A percentile compares a stretch with the other conserved stretches of the same genome.
Evolutionary conservation across 176 grass and related monocot genomes (phyloP).

Genomic region (Musa schizocarpa): DNA sequence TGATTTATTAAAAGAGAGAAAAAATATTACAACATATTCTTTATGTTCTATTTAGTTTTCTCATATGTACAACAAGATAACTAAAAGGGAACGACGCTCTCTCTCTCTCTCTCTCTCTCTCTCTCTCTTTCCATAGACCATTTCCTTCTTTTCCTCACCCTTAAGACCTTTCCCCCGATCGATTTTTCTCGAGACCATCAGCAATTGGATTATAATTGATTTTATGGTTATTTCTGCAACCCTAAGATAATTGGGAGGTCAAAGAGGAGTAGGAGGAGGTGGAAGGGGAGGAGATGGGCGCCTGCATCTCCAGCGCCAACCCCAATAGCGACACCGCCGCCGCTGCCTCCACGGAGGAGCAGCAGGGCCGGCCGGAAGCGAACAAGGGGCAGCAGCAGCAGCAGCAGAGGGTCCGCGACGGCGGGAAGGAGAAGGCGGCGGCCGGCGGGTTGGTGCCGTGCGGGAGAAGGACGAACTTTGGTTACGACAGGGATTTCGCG

Average conservation of each 20-base stretch:
- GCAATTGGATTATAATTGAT: constrained; percentile 1
- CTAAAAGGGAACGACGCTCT: no score
- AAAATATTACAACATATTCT: no score
- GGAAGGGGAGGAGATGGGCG: constrained; percentile 8
- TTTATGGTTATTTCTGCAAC: constrained; percentile 6
- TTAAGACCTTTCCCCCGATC: background rate
- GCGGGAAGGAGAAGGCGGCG: background rate
- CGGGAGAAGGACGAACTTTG: constrained; percentile 80
- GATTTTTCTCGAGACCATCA: background rate
- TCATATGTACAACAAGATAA: no score
- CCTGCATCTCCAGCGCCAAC: background rate
- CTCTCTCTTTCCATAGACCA: background rate
- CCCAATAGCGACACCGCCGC: background rate
- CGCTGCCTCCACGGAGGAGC: no score
- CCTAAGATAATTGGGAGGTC: background rate
- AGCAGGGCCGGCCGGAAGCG: background rate
- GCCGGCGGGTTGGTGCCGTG: constrained; percentile 32
- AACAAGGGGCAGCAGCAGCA: constrained; percentile 14
- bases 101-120: background rate
- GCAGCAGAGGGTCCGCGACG: background rate
- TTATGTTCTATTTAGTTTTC: no score
- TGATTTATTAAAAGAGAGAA: no score
- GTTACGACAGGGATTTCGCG: constrained; percentile 76
- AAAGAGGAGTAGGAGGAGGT: background rate
- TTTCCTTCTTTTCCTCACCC: background rate